A percentile compares a stretch with the other conserved stretches of the same genome.
phyloP scores from a whole-genome alignment of 2,329 filamentous ascomycete species.

The Colletotrichum sp. region DNA sequence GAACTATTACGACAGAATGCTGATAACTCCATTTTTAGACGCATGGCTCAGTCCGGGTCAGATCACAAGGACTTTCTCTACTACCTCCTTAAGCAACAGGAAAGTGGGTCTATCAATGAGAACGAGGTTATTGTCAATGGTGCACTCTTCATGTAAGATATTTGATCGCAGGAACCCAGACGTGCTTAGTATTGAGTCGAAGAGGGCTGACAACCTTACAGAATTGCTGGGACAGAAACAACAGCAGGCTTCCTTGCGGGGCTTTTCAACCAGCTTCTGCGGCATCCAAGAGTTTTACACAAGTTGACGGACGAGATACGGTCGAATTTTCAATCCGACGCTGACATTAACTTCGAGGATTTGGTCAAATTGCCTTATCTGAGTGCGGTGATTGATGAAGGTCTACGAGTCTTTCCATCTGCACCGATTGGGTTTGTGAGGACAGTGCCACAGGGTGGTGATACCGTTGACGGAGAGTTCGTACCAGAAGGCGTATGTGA shows the following conservation, averaged over 20 bases:
- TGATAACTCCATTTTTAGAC: neutral
- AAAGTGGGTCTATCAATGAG: neutral
- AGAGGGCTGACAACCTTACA: neutral
- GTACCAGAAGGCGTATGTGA: neutral
- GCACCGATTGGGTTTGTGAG: neutral
- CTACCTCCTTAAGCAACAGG: neutral
- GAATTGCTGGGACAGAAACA: neutral
- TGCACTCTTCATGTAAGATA: neutral
- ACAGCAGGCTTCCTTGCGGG: constrained; percentile 28
- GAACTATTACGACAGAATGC: neutral
- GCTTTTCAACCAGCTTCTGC: constrained; percentile 38
- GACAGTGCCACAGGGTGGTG: neutral
- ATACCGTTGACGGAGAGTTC: neutral
- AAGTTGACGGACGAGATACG: constrained; percentile 33
- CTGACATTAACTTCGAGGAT: constrained; percentile 27
- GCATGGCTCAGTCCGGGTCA: neutral
- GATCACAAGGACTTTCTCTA: neutral
- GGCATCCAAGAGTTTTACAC: constrained; percentile 31
- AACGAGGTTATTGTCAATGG: neutral
- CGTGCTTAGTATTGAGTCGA: accelerated
- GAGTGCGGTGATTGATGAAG: constrained; percentile 39
- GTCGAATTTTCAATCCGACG: constrained; percentile 21
- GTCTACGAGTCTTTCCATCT: constrained; percentile 32
- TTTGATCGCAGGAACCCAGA: accelerated
- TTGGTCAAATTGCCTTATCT: constrained; percentile 42